A percentile compares a stretch with the other conserved stretches of the same genome.
Conservation (phyloP, 345 rosid species). For the Camelina hispida region DNA sequence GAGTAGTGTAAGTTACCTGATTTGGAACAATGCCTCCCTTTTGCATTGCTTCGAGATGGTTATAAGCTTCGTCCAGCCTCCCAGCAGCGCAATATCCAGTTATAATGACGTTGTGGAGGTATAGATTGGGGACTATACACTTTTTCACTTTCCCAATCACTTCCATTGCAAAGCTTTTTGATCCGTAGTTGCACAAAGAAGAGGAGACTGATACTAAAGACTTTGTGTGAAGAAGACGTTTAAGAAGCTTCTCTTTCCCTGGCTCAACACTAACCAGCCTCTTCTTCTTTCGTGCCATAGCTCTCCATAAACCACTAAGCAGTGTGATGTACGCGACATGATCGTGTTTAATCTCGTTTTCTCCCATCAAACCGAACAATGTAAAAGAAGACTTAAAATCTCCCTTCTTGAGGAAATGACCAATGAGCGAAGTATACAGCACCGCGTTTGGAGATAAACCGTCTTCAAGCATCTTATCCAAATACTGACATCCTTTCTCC, state of each 20-base stretch:
- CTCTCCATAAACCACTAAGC: conserved; percentile 57
- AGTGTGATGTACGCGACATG: conserved; percentile 49
- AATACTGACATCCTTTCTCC: conserved; percentile 63
- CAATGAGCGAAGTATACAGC: conserved; percentile 59
- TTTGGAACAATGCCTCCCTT: conserved; percentile 61
- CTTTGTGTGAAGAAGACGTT: conserved; percentile 49
- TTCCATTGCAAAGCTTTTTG: conserved; percentile 56
- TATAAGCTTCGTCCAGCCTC: conserved; percentile 58
- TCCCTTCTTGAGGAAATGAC: conserved; percentile 57
- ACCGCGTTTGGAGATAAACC: conserved; percentile 63
- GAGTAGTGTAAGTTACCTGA: conserved; percentile 65
- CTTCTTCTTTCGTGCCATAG: conserved; percentile 41
- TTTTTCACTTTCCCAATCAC: conserved; percentile 52
- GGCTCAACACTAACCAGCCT: conserved; percentile 32
- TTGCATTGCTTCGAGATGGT: conserved; percentile 60
- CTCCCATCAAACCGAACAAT: conserved; percentile 59
- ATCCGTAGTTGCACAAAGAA: conserved; percentile 36
- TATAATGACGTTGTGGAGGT: conserved; percentile 58
- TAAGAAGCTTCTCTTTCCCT: conserved; percentile 50
- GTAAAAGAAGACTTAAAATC: conserved; percentile 59
- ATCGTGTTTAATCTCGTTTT: conserved; percentile 52
- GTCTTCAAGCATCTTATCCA: conserved; percentile 64
- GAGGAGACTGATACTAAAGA: conserved; percentile 39
- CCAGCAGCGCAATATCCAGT: conserved; percentile 56
- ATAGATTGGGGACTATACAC: conserved; percentile 52